These are phyloP conservation scores for Solanum okadae DNA, from an alignment of 257 asterid genomes.

Conservation along the genomic window DNA sequence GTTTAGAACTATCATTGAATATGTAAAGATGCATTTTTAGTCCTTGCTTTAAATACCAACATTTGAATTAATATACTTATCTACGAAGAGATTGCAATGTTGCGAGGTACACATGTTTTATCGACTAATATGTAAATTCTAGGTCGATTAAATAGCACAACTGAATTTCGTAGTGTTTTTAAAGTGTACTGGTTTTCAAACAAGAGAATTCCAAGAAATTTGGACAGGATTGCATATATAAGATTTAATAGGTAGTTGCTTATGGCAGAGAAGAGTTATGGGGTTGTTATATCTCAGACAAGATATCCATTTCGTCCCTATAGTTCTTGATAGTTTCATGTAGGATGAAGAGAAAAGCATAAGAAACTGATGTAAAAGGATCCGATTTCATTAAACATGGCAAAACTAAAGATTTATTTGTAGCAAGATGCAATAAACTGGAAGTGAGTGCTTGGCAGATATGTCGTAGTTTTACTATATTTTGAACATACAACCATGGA, in stretches of 20 bases:
- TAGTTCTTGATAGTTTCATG: not conserved
- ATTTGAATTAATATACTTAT: not conserved
- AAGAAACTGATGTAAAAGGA: not conserved
- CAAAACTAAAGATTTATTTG: not conserved
- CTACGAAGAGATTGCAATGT: not conserved
- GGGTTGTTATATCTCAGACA: not conserved
- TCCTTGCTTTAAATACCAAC: not conserved
- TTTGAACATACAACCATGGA: not conserved
- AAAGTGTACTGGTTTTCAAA: not conserved
- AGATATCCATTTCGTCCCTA: not conserved
- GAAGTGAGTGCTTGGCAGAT: not conserved
- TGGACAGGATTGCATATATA: not conserved
- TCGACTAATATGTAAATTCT: not conserved
- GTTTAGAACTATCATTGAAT: not conserved
- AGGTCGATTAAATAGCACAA: not conserved
- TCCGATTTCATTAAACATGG: not conserved
- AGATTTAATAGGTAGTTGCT: not conserved
- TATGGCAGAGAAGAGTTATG: not conserved
- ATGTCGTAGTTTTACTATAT: not conserved
- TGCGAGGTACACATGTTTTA: not conserved
- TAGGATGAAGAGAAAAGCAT: not conserved
- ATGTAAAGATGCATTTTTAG: not conserved
- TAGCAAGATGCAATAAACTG: not conserved
- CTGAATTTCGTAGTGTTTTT: not conserved
- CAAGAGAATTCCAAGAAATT: not conserved